phyloP scores from a whole-genome alignment of 2,329 filamentous ascomycete species.

The Sclerotinia minor region DNA sequence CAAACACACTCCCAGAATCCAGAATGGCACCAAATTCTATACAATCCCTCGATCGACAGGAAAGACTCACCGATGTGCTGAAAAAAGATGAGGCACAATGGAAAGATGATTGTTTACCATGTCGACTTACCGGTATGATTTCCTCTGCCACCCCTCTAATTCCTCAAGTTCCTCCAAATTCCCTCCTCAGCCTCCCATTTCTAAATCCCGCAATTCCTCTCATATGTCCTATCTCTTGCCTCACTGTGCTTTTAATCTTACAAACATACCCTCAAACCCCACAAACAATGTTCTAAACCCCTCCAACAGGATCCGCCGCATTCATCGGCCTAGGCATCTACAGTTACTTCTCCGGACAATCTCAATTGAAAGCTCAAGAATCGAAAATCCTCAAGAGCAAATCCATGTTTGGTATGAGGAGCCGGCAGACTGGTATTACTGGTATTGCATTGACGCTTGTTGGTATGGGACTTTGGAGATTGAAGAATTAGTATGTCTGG shows the following conservation, averaged over 20 bases:
- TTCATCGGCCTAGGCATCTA: conserved; percentile 76
- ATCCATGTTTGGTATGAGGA: conserved; percentile 71
- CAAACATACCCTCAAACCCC: not conserved
- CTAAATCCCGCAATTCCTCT: no score
- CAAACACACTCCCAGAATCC: not conserved
- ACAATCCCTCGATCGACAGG: conserved; percentile 32
- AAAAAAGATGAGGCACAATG: conserved; percentile 32
- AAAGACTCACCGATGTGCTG: conserved; percentile 36
- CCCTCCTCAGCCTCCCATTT: not conserved
- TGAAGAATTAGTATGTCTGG: conserved; percentile 37
- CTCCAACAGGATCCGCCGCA: conserved; percentile 63
- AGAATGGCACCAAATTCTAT: conserved; percentile 7
- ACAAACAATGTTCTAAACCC: not conserved
- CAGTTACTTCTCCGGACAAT: conserved; percentile 73
- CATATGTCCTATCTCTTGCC: no score
- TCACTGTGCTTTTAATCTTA: not conserved
- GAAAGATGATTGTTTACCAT: conserved; percentile 46
- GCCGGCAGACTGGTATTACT: conserved; percentile 65
- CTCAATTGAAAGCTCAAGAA: conserved; percentile 67
- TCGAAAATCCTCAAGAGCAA: conserved; percentile 67
- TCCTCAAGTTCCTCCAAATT: not conserved
- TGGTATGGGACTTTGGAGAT: conserved; percentile 66
- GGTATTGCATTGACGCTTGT: conserved; percentile 66
- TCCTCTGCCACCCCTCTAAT: not conserved
- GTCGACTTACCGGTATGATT: conserved; percentile 39